Conservation (phyloP, 495 filamentous ascomycete genomes). For the Penicillium paxilli region DNA sequence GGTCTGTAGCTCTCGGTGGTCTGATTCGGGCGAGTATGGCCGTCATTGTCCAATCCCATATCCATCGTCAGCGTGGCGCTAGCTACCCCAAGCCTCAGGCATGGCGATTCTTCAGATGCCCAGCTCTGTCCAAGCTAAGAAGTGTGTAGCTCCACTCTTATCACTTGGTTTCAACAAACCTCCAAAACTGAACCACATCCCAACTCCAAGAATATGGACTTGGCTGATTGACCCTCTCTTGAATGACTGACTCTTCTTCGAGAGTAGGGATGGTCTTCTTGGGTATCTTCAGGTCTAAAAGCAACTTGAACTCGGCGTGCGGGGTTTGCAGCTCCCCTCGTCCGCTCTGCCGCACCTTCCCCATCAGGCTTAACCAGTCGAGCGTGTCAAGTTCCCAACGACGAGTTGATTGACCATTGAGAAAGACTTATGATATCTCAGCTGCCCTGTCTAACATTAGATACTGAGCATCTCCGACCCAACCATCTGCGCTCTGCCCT, state of each 20-base stretch:
- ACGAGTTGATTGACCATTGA: background rate
- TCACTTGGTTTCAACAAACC: background rate
- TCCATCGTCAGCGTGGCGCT: no score
- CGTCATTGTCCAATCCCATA: no score
- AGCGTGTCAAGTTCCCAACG: conserved; percentile 1
- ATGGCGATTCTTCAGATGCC: no score
- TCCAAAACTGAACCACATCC: no score
- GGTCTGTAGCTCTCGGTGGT: background rate
- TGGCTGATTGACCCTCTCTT: no score
- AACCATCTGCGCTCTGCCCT: background rate
- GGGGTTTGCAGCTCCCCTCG: conserved; percentile 6
- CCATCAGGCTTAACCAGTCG: conserved; percentile 9
- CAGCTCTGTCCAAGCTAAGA: no score
- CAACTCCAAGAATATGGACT: no score
- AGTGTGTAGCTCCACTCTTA: conserved; percentile 1
- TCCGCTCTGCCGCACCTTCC: conserved; percentile 13
- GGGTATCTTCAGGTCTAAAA: no score
- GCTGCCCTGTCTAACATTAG: background rate
- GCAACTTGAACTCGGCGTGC: conserved; percentile 1
- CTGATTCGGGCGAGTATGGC: no score
- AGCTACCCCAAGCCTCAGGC: no score
- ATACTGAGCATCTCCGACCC: background rate
- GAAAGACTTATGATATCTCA: background rate
- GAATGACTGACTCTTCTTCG: no score
- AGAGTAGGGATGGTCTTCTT: no score